Evolutionary conservation across 805 yeast genomes (phyloP), one percentile per base, ranked within the genome.

Genomic region (Lachancea thermotolerans): DNA sequence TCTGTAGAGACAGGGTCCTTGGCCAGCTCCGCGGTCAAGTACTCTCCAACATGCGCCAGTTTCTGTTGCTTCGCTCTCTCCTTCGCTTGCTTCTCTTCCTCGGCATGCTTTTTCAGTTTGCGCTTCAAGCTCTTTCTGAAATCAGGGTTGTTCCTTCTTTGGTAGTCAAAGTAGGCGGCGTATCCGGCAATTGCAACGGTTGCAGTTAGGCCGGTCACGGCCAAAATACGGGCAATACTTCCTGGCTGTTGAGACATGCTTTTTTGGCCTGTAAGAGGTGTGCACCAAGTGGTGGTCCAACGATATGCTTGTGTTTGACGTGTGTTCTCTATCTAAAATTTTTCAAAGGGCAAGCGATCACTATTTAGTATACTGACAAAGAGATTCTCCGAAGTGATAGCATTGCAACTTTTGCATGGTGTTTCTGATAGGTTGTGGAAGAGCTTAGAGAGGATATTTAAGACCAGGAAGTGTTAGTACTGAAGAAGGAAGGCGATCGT

Each of bases 101-200:
- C 80, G 49, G 74, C 73, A 55, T 83, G 85, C 57, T 76, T 73
- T 58, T 74, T 76, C 47, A 81, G 75, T 60, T 76, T 74, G 64
- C 78, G 79, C 60, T 78, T 78, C 59, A 93, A 74, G 38, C 76
- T 64, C 59, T 77, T 81, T 74, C 99, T 85, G 75, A 93, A 95
- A 47, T 78, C 85, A 16, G 85, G 66, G 47, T 84, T 79, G 67
- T 74, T 73, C 70, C 98, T 85, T 70, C 99, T 87, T 68, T 77
- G 76, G 73, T 89, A 85, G 70, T 93, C 99, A 61, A 95, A 95
- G 72, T 87, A 93, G 33, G 79, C 71, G 46, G 91, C 86, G 69
- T 93, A 91, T 14, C 85, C 88, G 40, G 79, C 65, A 14, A 74
- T 62, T 32, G 83, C 80, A 27, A 81, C 68, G 25, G 82, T 77